Percentiles rank a stretch among this genome's conserved stretches.
Conservation (phyloP, 805 yeast species). For the Saccharomycopsis lassenensis region DNA sequence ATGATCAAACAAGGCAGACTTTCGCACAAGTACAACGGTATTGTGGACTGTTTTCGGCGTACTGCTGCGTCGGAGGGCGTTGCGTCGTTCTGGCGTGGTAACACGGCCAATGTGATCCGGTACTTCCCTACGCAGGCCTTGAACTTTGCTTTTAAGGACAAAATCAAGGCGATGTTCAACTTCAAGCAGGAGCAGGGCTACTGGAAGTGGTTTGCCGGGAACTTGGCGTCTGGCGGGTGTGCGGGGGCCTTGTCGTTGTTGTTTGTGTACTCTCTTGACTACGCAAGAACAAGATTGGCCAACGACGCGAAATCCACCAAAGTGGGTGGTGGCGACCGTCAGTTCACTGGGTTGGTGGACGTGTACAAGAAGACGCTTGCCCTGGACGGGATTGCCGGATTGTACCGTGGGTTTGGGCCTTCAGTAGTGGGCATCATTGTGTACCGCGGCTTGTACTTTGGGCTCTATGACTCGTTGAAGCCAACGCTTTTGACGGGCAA, state of each 20-base stretch:
- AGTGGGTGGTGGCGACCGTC: slow-evolving; percentile 72
- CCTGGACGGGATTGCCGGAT: slow-evolving; percentile 94
- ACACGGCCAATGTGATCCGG: slow-evolving; percentile 97
- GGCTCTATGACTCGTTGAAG: slow-evolving; percentile 92
- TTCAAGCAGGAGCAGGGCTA: slow-evolving; percentile 91
- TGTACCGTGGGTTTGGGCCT: slow-evolving; percentile 98
- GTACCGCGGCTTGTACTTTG: slow-evolving; percentile 98
- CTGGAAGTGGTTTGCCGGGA: slow-evolving; percentile 92
- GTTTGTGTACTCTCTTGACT: slow-evolving; percentile 92
- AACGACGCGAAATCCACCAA: slow-evolving; percentile 86
- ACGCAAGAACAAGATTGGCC: slow-evolving; percentile 97
- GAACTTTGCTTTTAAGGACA: slow-evolving; percentile 97
- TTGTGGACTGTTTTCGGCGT: slow-evolving; percentile 84
- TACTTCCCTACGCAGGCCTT: slow-evolving; percentile 99
- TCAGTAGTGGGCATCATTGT: slow-evolving; percentile 95
- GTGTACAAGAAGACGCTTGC: slow-evolving; percentile 93
- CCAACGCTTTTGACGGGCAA: slow-evolving; percentile 91
- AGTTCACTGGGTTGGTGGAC: slow-evolving; percentile 93
- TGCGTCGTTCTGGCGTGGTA: slow-evolving; percentile 96
- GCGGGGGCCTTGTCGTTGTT: slow-evolving; percentile 94
- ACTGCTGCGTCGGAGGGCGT: slow-evolving; percentile 91
- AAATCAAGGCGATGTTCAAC: slow-evolving; percentile 90
- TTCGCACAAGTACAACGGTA: slow-evolving; percentile 77
- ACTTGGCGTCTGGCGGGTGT: slow-evolving; percentile 96
- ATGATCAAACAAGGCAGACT: slow-evolving; percentile 96